Evolutionary conservation across 108 stramenopile genomes (phyloP).

Genomic region (Bacterosira constricta): DNA sequence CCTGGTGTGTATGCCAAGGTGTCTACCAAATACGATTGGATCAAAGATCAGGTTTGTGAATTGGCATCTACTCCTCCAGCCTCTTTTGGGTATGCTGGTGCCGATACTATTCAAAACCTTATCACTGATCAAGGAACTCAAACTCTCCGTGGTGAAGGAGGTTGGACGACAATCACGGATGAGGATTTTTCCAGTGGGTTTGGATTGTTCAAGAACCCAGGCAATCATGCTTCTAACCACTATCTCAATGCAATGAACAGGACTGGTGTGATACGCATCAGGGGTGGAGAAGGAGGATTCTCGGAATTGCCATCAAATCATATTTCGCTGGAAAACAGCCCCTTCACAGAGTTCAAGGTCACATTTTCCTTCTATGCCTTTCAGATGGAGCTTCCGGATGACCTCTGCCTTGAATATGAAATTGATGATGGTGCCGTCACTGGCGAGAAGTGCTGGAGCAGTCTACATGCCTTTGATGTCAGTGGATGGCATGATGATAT

Average conservation of each 20-base stretch:
- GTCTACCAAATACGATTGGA: slow-evolving; percentile 42
- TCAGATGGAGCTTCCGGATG: background rate
- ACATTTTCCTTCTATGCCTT: background rate
- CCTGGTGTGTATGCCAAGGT: slow-evolving; percentile 63
- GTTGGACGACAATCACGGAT: background rate
- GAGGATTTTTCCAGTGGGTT: background rate
- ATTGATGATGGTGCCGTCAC: background rate
- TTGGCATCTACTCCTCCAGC: slow-evolving; percentile 38
- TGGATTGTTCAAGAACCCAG: background rate
- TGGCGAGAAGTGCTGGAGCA: background rate
- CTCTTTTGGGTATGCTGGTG: slow-evolving; percentile 45
- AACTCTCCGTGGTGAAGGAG: too few relatives aligned
- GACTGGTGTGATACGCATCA: background rate
- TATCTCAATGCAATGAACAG: background rate
- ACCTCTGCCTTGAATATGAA: background rate
- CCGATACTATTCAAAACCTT: too few relatives aligned
- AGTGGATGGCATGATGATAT: background rate
- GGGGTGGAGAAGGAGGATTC: background rate
- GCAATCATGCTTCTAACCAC: background rate
- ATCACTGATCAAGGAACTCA: too few relatives aligned
- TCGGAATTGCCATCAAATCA: background rate
- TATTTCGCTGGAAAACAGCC: background rate
- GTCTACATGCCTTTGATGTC: background rate
- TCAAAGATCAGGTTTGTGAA: slow-evolving; percentile 40
- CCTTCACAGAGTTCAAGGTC: background rate